Percentiles rank a stretch among this genome's conserved stretches.
Evolutionary conservation across 2,329 filamentous ascomycete species (phyloP).

Genomic region (Aplosporella prunicola): DNA sequence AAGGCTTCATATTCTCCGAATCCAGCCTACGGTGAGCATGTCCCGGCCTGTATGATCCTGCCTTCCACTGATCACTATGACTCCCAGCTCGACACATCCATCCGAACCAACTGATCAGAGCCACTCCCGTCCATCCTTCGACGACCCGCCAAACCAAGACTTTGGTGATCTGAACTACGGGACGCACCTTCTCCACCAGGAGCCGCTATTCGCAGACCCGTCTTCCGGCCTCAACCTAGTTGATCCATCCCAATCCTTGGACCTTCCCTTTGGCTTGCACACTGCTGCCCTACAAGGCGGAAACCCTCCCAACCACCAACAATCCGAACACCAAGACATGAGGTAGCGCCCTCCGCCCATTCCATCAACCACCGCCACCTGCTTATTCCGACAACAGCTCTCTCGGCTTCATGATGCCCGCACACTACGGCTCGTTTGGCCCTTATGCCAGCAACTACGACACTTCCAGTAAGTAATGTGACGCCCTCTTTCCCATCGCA

Average conservation of each 20-base stretch:
- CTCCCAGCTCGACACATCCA: too few species aligned
- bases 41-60: conserved; percentile 6
- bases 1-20: conserved; percentile 6
- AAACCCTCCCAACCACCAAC: too few species aligned
- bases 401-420: conserved; percentile 31
- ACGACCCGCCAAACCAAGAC: too few species aligned
- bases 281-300: not conserved
- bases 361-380: conserved; percentile 5
- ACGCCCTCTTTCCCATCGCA: too few species aligned
- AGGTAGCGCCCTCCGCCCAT: conserved; percentile 20
- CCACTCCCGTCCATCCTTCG: too few species aligned
- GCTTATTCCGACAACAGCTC: conserved; percentile 19
- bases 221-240: conserved; percentile 8
- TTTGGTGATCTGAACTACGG: too few species aligned
- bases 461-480: conserved; percentile 12
- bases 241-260: conserved; percentile 4
- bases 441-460: conserved; percentile 20
- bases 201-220: not conserved
- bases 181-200: too few species aligned
- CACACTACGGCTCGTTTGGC: conserved; percentile 28
- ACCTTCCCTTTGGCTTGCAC: conserved; percentile 2
- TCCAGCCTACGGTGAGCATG: conserved; percentile 5
- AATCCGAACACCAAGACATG: conserved; percentile 29
- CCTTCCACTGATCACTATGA: too few species aligned
- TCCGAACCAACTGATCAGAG: too few species aligned